phyloP scores from a whole-genome alignment of 1,284 basidiomycete genomes.

The Ustilago loliicola region DNA sequence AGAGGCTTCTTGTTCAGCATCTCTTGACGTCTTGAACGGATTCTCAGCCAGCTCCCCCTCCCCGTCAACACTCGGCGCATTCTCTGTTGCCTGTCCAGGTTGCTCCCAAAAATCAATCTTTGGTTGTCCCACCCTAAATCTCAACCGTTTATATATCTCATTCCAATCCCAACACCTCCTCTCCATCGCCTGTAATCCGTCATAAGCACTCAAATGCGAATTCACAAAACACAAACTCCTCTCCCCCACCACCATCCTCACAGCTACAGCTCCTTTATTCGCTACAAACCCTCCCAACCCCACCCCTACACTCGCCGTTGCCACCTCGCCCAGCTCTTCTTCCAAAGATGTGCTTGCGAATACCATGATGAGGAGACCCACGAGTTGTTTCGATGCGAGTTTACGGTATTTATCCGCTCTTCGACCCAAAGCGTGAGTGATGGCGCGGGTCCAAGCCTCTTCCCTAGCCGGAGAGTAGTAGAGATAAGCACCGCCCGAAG shows the following conservation, averaged over 20 bases:
- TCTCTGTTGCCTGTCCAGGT: slow-evolving; percentile 77
- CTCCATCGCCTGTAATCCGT: slow-evolving; percentile 53
- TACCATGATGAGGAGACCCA: slow-evolving; percentile 48
- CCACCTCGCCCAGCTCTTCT: slow-evolving; percentile 24
- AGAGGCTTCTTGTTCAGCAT: slow-evolving; percentile 14
- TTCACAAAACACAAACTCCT: slow-evolving; percentile 95
- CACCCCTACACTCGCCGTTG: slow-evolving; percentile 43
- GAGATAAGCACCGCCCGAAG: slow-evolving; percentile 47
- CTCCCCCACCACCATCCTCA: slow-evolving; percentile 89
- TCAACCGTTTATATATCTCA: slow-evolving; percentile 49
- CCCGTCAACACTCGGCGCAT: background rate
- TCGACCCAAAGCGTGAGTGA: slow-evolving; percentile 32
- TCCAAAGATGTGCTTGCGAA: slow-evolving; percentile 29
- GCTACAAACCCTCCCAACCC: slow-evolving; percentile 56
- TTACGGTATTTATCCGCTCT: slow-evolving; percentile 25
- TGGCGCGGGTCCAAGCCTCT: slow-evolving; percentile 36
- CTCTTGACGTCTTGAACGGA: slow-evolving; percentile 18
- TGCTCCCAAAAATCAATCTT: slow-evolving; percentile 73
- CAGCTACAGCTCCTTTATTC: slow-evolving; percentile 80
- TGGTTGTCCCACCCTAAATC: slow-evolving; percentile 19
- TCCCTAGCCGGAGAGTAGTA: slow-evolving; percentile 55
- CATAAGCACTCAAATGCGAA: slow-evolving; percentile 86
- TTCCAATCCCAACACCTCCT: slow-evolving; percentile 56
- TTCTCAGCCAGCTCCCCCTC: slow-evolving; percentile 15
- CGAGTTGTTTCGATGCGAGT: slow-evolving; percentile 53